Conservation (phyloP, 2,329 filamentous ascomycete species). For the Pseudogymnoascus sp. region DNA sequence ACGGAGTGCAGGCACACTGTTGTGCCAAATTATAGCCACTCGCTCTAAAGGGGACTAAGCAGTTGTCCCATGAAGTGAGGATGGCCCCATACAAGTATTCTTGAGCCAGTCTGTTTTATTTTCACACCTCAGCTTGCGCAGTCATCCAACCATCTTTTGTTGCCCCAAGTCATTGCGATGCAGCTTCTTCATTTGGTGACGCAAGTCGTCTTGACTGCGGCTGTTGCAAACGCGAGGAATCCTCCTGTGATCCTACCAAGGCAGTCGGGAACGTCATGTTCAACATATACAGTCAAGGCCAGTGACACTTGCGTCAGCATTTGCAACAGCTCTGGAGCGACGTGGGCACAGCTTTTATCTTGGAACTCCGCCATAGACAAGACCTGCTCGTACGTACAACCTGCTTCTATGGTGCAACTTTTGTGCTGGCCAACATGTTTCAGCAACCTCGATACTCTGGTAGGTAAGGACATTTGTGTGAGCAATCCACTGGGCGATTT, state of each 20-base stretch:
- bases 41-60: too few relatives aligned
- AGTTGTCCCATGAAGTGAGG: too few relatives aligned
- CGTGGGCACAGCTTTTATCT: conserved; percentile 7
- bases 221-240: background rate
- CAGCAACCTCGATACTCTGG: background rate
- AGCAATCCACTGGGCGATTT: background rate
- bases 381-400: background rate
- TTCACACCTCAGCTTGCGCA: background rate
- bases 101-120: background rate
- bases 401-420: background rate
- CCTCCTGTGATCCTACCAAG: background rate
- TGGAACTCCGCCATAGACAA: conserved; percentile 9
- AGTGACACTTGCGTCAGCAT: conserved; percentile 13
- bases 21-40: too few relatives aligned
- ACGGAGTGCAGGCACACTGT: too few relatives aligned
- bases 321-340: background rate
- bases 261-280: background rate
- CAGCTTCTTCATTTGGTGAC: background rate
- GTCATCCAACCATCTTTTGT: too few relatives aligned
- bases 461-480: background rate
- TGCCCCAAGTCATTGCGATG: background rate
- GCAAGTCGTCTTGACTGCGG: background rate
- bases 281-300: background rate
- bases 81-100: too few relatives aligned
- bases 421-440: background rate